Evolutionary conservation across 2,329 filamentous ascomycete species (phyloP), one percentile per base, ranked within the genome.

Genomic region (Pseudogymnoascus sp.): DNA sequence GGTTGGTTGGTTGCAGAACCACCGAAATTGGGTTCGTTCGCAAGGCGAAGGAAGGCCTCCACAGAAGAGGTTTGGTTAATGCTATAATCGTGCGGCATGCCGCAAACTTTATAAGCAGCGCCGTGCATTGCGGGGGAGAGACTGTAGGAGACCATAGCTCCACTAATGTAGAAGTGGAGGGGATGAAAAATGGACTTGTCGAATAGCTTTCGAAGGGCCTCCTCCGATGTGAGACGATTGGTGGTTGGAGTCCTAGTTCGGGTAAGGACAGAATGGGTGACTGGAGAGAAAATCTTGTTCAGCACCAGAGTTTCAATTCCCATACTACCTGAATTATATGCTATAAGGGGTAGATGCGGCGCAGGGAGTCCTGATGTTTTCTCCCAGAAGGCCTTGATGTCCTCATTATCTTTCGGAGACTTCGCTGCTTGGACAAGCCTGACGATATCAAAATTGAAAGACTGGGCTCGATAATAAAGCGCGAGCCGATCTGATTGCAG

Each of bases 41-140:
- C 83, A 2, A 90, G 77, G 19, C 84, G 80, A 66, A 82, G 81
- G n/a, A 92, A 77, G 10, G 84, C 83, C 38, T 83, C 82, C 10
- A 92, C 73, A 0, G 83, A 84, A 17, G 80, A 76, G 4, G 86
- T 85, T 60, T 89, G 87, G 64, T 85, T 80, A 1, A 85, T 84
- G n/a, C 78, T 76, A 71, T 90, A 91, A 5, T 79, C 74, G 68
- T 92, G 89, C 0, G 84, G 85, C 72, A 92, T 84, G 0, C 88
- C 89, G 67, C 85, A 85, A 23, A 81, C 82, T 62, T 80, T 78
- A 64, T 89, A 85, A 0, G 88, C 89, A 5, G 86, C 80, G 63
- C 86, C 89, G 72, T 93, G 89, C 88, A 92, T 92, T 6, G 87
- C 86, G 1, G 89, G 89, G 0, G 89, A 91, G 63, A 92, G 74